Base-by-base conservation (phyloP, 352 stramenopile genomes). In the Phytophthora ohioensis region DNA sequence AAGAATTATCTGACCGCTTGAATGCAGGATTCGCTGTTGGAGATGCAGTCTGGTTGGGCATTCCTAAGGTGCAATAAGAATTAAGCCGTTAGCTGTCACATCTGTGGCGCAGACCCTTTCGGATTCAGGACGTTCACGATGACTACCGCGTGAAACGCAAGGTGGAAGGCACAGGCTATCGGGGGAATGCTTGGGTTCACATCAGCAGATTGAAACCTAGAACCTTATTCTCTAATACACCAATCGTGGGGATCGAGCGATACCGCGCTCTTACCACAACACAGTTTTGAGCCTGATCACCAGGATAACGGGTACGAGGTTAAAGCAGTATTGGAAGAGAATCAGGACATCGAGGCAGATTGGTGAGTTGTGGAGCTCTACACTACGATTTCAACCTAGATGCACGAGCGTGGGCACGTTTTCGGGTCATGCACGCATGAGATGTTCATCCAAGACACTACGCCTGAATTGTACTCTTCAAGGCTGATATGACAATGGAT, bases 101-200 rank as follows among this genome's bases (percentile, higher is more conserved):
- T 11, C 15, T 66, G 13, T 64, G 57, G 47, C 58, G 52, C 3
- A 38, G 58, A 8, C 58, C 59, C 1, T 67, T 67, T 38, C 3
- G 59, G 17, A 67, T 67, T 13, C 10, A 42, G 32, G 49, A 68
- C 12, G 47, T 68, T 1, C 38, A 48, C 13, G 49, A 68, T 10
- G 41, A 61, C 12, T 57, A 56, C 32, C 31, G 51, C 2, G 60
- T 68, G 10, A 62, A 56, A 21, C 41, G 57, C 2, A 61, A 41
- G 12, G 43, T 68, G 0, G 11, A 55, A 10, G 17, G 35, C 34
- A 61, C 49, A 3, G 42, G 49, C 10, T 68, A 68, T 30, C 49
- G 60, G 17, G 60, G 61, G 2, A 61, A 68, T 3, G 32, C 60
- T 5, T 61, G 60, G 60, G 49, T 67, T 0, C 49, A 67, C n/a